Base-by-base conservation (phyloP, 2,329 filamentous ascomycete species). In the Phoma sp. region DNA sequence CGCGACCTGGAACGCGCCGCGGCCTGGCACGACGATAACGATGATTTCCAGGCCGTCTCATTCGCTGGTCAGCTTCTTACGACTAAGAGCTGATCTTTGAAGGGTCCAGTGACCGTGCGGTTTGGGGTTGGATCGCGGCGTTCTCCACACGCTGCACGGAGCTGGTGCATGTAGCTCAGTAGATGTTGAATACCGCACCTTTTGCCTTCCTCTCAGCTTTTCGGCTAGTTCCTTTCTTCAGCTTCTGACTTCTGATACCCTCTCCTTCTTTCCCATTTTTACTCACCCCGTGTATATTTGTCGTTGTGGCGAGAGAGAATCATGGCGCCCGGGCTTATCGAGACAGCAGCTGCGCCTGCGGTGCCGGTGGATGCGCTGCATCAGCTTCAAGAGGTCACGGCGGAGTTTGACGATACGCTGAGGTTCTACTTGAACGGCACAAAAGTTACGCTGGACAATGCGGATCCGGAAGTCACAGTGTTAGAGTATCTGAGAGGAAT, bases 351-450 rank as follows among this genome's bases (percentile, higher is more conserved):
- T 25, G 56, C 61, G 26, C 77, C 80, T 15, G 80, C 81, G 12
- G 81, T 80, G 32, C 72, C 78, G 3, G 64, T 71, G 18, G 73
- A 79, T 29, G 77, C 78, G 52, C 72, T 76, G 42, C 70, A 72
- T 32, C 77, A 80, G 34, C 77, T 91, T 30, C 76, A 81, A 36
- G 78, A 85, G 15, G 76, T 97, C 43, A 95, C 91, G 1, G 86
- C 88, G 47, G 76, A 83, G 39, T 98, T 91, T 75, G 89, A 96
- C 68, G 92, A 97, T 74, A 93, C 91, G 1, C 81, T 98, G 54
- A 84, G 89, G 15, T 98, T 98, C 80, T 98, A 92, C 73, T 85
- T 99, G 45, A 99, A 99, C 73, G 95, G 95, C 59, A 96, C 93
- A 2, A 91, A 88, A 61, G 90, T 98, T 14, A 85, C 89, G 1